Base-by-base conservation (phyloP, 805 yeast species). In the Tetrapisispora taiwanensis region DNA sequence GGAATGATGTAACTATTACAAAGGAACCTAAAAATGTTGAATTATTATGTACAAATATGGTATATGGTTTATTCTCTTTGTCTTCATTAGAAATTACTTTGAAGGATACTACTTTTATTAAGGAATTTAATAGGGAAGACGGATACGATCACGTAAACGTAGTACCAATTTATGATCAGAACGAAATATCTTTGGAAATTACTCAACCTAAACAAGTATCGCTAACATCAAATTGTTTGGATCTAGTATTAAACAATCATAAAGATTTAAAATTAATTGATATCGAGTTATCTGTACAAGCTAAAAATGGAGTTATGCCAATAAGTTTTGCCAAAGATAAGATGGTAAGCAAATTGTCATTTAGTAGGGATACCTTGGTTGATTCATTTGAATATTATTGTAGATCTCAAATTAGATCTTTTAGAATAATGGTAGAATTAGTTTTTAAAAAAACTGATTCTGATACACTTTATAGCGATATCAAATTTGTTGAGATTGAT, bases 81-180 rank as follows among this genome's bases (percentile, higher is more conserved):
- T 40, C 49, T 1, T 48, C 57, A 6, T 28, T 57, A 10, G 63
- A 58, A 30, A 42, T 59, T 15, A 44, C 39, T n/a, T 48, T 60
- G 7, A 58, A 57, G 2, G 51, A 46, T 15, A 60, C 63, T 1
- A 51, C 48, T 13, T 62, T 63, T 30, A 45, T 54, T 3, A 52
- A 59, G 39, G 54, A 58, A 33, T 62, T 55, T 31, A 37, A 42
- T 9, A 38, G 45, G 3, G 39, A 44, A 3, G 30, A 38, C 2
- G 27, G 4, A 3, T 9, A 3, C 10, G 7, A 15, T 15, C 24
- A 28, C 3, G 35, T 12, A 28, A 43, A 10, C 12, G 24, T 19
- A 37, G 55, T 18, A 34, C 40, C 13, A 45, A 56, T 12, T 42
- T 55, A 45, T 34, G 38, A 46, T 26, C 42, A 41, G 7, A 48